A percentile compares a stretch with the other conserved stretches of the same genome.
These are phyloP conservation scores for Fusarium xylarioides DNA, from an alignment of 2,329 filamentous ascomycete species.

Conservation along the genomic window DNA sequence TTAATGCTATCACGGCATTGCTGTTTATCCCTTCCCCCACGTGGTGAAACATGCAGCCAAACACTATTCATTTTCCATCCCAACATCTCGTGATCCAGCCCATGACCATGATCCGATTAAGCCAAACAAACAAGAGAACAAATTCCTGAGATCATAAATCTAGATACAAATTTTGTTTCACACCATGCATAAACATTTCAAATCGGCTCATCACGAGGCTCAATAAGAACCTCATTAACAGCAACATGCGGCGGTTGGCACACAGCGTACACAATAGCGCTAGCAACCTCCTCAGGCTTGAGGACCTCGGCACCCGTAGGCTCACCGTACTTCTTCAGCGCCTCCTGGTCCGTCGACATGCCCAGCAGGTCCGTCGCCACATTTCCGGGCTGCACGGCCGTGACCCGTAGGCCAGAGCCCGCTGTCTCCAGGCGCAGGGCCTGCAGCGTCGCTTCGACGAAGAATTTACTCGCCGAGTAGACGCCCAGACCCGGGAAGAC, in stretches of 20 bases:
- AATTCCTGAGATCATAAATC: conserved; percentile 26
- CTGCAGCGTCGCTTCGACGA: conserved; percentile 84
- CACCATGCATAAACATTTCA: conserved; percentile 44
- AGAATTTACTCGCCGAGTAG: conserved; percentile 86
- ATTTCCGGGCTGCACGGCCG: conserved; percentile 80
- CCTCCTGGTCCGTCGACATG: conserved; percentile 80
- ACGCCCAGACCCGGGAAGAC: conserved; percentile 84
- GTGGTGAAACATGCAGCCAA: conserved; percentile 36
- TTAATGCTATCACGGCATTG: conserved; percentile 11
- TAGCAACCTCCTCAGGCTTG: conserved; percentile 77
- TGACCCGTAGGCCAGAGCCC: conserved; percentile 76
- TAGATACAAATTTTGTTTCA: conserved; percentile 14
- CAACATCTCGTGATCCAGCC: conserved; percentile 27
- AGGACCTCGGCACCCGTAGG: conserved; percentile 79
- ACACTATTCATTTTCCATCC: conserved; percentile 17
- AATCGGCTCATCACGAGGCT: conserved; percentile 79
- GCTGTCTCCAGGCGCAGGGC: conserved; percentile 78
- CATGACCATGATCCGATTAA: conserved; percentile 32
- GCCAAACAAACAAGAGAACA: conserved; percentile 15
- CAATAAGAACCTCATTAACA: conserved; percentile 83
- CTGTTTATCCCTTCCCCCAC: conserved; percentile 23
- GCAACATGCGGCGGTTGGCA: conserved; percentile 78
- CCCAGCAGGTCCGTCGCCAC: conserved; percentile 75
- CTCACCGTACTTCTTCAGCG: conserved; percentile 80
- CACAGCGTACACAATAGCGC: conserved; percentile 77